Evolutionary conservation across 2,329 filamentous ascomycete genomes (phyloP).

Genomic region (Esteya vermicola): DNA sequence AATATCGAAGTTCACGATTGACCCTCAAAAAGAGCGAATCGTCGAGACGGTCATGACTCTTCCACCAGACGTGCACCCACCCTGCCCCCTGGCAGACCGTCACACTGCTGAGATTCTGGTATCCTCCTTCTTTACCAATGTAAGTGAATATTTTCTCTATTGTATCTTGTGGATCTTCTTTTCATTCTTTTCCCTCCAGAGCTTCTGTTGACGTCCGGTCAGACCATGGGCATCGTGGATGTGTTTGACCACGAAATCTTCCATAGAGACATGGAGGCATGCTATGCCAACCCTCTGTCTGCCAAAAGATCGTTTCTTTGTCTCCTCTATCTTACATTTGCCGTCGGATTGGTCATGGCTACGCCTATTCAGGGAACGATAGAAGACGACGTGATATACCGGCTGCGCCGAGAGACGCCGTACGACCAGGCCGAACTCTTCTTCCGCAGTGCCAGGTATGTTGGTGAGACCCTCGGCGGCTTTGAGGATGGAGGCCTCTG

Average conservation of each 20-base stretch:
- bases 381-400: slow-evolving; percentile 35
- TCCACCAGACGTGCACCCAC: slow-evolving; percentile 28
- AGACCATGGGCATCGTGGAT: slow-evolving; percentile 48
- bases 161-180: not conserved
- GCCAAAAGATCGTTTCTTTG: slow-evolving; percentile 39
- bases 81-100: slow-evolving; percentile 39
- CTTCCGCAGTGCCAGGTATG: slow-evolving; percentile 42
- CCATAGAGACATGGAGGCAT: slow-evolving; percentile 31
- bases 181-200: not conserved
- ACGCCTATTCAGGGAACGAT: slow-evolving; percentile 32
- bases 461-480: slow-evolving; percentile 29
- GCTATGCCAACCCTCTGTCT: slow-evolving; percentile 37
- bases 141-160: slow-evolving; percentile 12
- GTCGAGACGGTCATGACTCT: slow-evolving; percentile 36
- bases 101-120: slow-evolving; percentile 35
- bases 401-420: slow-evolving; percentile 27
- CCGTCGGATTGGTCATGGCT: slow-evolving; percentile 46
- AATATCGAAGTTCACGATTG: slow-evolving; percentile 40
- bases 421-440: slow-evolving; percentile 46
- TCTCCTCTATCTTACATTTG: slow-evolving; percentile 45
- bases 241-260: slow-evolving; percentile 40
- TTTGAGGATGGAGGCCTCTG: slow-evolving; percentile 51
- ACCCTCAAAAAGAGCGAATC: slow-evolving; percentile 41
- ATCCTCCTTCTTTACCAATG: slow-evolving; percentile 47
- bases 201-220: not conserved